These are phyloP conservation scores for Globisporangium orthogonon DNA, from an alignment of 352 stramenopile species.

Conservation along the genomic window DNA sequence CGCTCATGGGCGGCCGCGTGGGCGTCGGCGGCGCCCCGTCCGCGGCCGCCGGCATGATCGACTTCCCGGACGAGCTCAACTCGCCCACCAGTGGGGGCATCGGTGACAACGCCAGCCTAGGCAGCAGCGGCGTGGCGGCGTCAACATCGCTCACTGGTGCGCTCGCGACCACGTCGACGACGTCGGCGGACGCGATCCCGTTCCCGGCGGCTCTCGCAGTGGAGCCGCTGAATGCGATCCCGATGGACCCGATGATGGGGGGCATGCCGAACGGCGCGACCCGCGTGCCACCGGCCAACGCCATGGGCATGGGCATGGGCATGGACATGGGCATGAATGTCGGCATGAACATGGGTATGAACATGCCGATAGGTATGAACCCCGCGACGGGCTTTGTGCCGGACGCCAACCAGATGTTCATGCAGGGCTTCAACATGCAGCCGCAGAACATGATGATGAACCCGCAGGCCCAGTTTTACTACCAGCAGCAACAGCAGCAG, in stretches of 20 bases:
- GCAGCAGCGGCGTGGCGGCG: constrained; percentile 13
- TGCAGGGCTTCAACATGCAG: constrained; percentile 64
- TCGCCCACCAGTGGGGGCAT: constrained; percentile 32
- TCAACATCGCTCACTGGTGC: constrained; percentile 21
- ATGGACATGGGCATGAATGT: constrained; percentile 39
- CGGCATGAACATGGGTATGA: constrained; percentile 21
- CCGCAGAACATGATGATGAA: constrained; percentile 77
- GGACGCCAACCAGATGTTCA: constrained; percentile 60
- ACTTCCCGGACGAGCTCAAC: constrained; percentile 86
- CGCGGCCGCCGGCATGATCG: constrained; percentile 54
- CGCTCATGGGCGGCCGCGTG: constrained; percentile 21
- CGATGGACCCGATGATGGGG: constrained; percentile 19
- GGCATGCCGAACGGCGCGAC: constrained; percentile 15
- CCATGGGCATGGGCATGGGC: constrained; percentile 4
- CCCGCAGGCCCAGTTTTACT: constrained; percentile 55
- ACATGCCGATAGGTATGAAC: constrained; percentile 47
- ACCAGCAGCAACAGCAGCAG: constrained; percentile 77
- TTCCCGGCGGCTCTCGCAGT: constrained; percentile 69
- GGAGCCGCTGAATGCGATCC: constrained; percentile 34
- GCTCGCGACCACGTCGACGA: constrained; percentile 24
- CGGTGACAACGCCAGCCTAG: not conserved
- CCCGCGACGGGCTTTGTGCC: constrained; percentile 24
- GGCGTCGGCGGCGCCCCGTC: constrained; percentile 9
- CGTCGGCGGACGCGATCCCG: constrained; percentile 52
- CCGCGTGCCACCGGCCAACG: constrained; percentile 3